Evolutionary conservation across 371 early-diverging fungal species (phyloP).

Genomic region (Zychaea mexicana): DNA sequence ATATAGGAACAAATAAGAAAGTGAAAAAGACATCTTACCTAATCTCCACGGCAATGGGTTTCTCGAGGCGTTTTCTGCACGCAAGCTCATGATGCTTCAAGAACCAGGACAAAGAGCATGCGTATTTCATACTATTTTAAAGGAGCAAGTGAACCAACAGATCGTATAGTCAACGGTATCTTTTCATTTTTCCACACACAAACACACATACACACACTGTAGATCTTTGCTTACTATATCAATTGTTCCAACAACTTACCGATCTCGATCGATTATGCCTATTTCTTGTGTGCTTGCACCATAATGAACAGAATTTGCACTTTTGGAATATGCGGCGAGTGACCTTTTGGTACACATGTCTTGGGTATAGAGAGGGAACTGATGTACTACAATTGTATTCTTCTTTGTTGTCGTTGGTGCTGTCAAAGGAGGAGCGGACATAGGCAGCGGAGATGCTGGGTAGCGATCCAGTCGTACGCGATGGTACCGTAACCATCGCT

Average conservation of each 20-base stretch:
- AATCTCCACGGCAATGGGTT: neutral
- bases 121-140: neutral
- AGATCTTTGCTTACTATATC: neutral
- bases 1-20: neutral
- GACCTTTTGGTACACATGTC: neutral
- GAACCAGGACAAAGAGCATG: neutral
- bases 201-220: neutral
- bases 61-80: no score
- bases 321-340: neutral
- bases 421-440: no score
- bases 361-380: neutral
- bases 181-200: neutral
- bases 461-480: neutral
- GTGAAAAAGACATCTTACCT: neutral
- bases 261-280: neutral
- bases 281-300: neutral
- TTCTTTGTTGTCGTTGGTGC: neutral
- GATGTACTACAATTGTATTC: neutral
- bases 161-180: neutral
- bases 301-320: no score
- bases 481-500: neutral
- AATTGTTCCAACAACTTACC: neutral
- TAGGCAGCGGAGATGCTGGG: no score
- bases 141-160: neutral
- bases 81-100: neutral